Percentiles rank a stretch among this genome's conserved stretches.
phyloP scores from a whole-genome alignment of 306 rosid genomes.

The Clitoria ternatea region DNA sequence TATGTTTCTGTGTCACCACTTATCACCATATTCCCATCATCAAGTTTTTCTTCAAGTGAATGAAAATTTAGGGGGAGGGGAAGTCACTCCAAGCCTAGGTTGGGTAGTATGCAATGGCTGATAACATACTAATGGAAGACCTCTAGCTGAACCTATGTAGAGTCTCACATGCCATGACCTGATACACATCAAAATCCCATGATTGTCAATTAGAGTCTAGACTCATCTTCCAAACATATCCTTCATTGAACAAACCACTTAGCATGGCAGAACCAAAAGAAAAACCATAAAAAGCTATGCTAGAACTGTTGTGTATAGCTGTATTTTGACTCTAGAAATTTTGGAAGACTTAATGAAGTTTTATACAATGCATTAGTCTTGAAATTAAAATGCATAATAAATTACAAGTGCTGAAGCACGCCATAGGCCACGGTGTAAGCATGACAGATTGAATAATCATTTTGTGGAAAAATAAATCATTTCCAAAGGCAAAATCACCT shows the following conservation, averaged over 20 bases:
- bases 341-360: background rate
- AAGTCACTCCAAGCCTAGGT: background rate
- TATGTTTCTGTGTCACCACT: background rate
- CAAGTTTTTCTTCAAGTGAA: background rate
- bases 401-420: background rate
- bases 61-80: background rate
- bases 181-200: background rate
- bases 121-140: background rate
- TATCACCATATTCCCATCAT: background rate
- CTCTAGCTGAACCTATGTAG: background rate
- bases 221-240: background rate
- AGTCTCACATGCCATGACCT: no score
- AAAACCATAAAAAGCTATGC: background rate
- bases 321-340: background rate
- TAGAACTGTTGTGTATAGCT: background rate
- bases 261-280: background rate
- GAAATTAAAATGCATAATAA: constrained; percentile 3
- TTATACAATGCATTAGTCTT: background rate
- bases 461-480: background rate
- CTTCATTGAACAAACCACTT: background rate
- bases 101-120: background rate
- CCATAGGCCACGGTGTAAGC: background rate
- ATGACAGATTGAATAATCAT: background rate
- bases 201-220: background rate
- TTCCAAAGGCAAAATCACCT: constrained; percentile 48